A percentile compares a stretch with the other conserved stretches of the same genome.
These are phyloP conservation scores for Epichloe typhina DNA, from an alignment of 2,329 filamentous ascomycete species.

Conservation along the genomic window DNA sequence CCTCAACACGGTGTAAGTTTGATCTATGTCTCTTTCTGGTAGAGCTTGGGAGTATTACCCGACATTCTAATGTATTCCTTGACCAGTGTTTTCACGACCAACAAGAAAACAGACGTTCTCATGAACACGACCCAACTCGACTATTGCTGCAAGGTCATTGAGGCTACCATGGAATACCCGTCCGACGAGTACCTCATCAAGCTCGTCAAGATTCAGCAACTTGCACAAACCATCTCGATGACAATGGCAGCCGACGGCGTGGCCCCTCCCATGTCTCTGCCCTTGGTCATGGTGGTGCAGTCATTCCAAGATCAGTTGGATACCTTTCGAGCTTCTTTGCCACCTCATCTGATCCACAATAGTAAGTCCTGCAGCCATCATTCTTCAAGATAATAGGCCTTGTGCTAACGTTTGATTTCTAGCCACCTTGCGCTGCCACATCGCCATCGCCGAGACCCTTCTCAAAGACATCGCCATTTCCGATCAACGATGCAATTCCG, in stretches of 20 bases:
- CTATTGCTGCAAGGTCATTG: constrained; percentile 28
- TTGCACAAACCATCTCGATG: constrained; percentile 32
- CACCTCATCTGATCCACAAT: constrained; percentile 21
- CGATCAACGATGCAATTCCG: constrained; percentile 20
- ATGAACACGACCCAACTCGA: constrained; percentile 33
- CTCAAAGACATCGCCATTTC: constrained; percentile 33
- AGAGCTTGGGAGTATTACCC: too few species aligned
- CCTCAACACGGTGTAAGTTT: constrained; percentile 31
- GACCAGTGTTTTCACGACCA: constrained; percentile 27
- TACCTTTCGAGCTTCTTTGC: constrained; percentile 23
- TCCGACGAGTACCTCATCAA: constrained; percentile 31
- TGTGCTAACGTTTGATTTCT: neutral
- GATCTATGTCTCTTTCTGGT: neutral
- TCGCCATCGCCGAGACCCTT: constrained; percentile 32
- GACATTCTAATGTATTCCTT: neutral
- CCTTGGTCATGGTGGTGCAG: constrained; percentile 28
- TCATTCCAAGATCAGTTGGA: constrained; percentile 32
- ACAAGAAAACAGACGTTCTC: constrained; percentile 34
- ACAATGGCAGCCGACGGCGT: constrained; percentile 21
- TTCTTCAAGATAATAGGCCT: neutral
- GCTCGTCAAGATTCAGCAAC: constrained; percentile 33
- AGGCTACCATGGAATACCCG: constrained; percentile 26
- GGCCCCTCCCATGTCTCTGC: constrained; percentile 22
- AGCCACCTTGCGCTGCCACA: constrained; percentile 29
- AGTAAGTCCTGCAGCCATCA: constrained; percentile 13